These are phyloP conservation scores for Rhodotorula graminis DNA, from an alignment of 768 basidiomycete genomes.

Conservation along the genomic window DNA sequence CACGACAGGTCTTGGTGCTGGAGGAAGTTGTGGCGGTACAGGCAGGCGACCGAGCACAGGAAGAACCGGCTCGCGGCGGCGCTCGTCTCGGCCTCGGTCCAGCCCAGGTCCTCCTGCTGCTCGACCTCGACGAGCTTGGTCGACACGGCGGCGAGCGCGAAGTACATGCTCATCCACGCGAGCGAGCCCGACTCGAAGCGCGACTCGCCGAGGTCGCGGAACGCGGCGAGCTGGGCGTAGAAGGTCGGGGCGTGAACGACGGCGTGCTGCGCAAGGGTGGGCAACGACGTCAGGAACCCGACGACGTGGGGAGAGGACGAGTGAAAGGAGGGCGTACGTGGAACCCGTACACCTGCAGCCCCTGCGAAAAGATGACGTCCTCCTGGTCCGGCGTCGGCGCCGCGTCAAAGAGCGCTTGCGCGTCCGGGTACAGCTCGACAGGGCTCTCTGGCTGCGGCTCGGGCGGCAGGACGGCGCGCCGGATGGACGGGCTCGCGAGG, in stretches of 20 bases:
- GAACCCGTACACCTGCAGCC: slow-evolving; percentile 22
- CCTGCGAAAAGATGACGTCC: slow-evolving; percentile 10
- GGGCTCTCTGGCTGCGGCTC: slow-evolving; percentile 9
- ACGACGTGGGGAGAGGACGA: too few relatives aligned
- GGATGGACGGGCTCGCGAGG: slow-evolving; percentile 4
- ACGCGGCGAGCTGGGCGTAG: slow-evolving; percentile 23
- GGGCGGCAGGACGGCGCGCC: slow-evolving; percentile 5
- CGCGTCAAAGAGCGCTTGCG: background rate
- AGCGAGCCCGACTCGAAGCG: slow-evolving; percentile 15
- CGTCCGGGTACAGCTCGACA: slow-evolving; percentile 15
- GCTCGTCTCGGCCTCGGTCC: slow-evolving; percentile 21
- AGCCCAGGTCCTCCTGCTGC: slow-evolving; percentile 15
- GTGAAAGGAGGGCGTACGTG: slow-evolving; percentile 13
- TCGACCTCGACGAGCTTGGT: slow-evolving; percentile 25
- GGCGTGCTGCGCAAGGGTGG: slow-evolving; percentile 4
- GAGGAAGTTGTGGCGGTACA: slow-evolving; percentile 34
- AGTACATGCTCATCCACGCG: slow-evolving; percentile 35
- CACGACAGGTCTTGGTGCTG: slow-evolving; percentile 27
- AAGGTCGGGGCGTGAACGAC: slow-evolving; percentile 25
- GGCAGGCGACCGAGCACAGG: slow-evolving; percentile 23
- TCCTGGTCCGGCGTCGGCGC: slow-evolving; percentile 18
- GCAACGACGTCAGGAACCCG: background rate
- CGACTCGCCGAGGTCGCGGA: slow-evolving; percentile 23
- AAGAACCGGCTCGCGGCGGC: slow-evolving; percentile 24
- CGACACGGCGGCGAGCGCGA: slow-evolving; percentile 27